Evolutionary conservation across 2,329 filamentous ascomycete species (phyloP).

Genomic region (Arthrobotrys conoides): DNA sequence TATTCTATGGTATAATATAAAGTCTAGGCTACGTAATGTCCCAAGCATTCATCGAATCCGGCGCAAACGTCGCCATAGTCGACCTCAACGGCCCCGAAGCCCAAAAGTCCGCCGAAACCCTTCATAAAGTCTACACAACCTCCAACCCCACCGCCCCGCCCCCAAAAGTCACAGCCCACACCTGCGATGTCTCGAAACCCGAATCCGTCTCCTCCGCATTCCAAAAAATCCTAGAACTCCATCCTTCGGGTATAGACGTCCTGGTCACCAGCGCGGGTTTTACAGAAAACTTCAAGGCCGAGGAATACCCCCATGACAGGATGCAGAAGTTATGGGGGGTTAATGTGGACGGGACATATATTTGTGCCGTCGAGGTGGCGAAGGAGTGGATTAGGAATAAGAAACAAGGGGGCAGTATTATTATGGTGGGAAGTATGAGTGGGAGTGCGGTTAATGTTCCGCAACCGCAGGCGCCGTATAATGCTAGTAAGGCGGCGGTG

Average conservation of each 20-base stretch:
- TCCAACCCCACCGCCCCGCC: conserved; percentile 76
- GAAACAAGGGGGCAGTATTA: conserved; percentile 84
- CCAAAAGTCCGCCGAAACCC: conserved; percentile 78
- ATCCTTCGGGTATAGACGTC: conserved; percentile 79
- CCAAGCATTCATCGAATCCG: conserved; percentile 88
- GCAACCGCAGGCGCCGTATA: conserved; percentile 79
- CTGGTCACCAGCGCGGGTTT: conserved; percentile 97
- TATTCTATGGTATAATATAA: not conserved
- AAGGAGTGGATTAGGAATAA: conserved; percentile 85
- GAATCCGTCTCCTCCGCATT: conserved; percentile 83
- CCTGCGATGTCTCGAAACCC: conserved; percentile 85
- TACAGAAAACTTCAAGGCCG: conserved; percentile 92
- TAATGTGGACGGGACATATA: conserved; percentile 92
- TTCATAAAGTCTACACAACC: conserved; percentile 86
- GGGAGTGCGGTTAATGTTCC: conserved; percentile 94
- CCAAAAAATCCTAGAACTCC: conserved; percentile 69
- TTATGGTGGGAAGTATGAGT: conserved; percentile 96
- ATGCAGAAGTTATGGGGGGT: conserved; percentile 95
- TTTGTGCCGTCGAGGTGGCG: conserved; percentile 86
- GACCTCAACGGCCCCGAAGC: conserved; percentile 95
- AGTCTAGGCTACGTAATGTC: conserved; percentile 88
- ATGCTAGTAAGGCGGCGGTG: conserved; percentile 88
- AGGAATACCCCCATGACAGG: conserved; percentile 85
- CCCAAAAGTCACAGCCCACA: conserved; percentile 90
- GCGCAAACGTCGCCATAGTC: conserved; percentile 89